A percentile compares a stretch with the other conserved stretches of the same genome.
Evolutionary conservation across 495 filamentous ascomycete genomes (phyloP).

Genomic region (Hypoxylon cercidicola): DNA sequence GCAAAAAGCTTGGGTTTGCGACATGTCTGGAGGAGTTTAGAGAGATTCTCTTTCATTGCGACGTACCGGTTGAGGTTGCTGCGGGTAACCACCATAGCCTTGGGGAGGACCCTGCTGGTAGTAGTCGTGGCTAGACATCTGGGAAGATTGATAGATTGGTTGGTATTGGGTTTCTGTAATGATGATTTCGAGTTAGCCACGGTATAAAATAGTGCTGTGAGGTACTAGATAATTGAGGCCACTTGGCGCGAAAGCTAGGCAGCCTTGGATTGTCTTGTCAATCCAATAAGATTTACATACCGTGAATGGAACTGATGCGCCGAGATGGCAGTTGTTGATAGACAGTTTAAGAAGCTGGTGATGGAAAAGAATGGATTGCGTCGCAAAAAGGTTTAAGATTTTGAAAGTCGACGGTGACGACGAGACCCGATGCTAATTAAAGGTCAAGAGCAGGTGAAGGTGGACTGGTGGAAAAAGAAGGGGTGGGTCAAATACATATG

Average conservation of each 20-base stretch:
- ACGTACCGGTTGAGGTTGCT: slow-evolving; percentile 53
- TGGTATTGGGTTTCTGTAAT: slow-evolving; percentile 21
- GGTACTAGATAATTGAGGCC: not conserved
- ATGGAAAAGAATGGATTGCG: slow-evolving; percentile 10
- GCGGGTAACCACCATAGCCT: slow-evolving; percentile 53
- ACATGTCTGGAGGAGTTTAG: slow-evolving; percentile 32
- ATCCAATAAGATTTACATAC: slow-evolving; percentile 7
- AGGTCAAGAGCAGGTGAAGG: slow-evolving; percentile 19
- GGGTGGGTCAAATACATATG: slow-evolving; percentile 31
- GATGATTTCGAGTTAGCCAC: slow-evolving; percentile 27
- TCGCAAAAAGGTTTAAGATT: slow-evolving; percentile 4
- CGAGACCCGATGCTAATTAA: slow-evolving; percentile 21
- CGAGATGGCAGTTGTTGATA: slow-evolving; percentile 12
- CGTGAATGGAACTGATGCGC: not conserved
- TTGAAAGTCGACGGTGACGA: slow-evolving; percentile 23
- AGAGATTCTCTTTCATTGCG: slow-evolving; percentile 23
- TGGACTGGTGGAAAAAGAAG: slow-evolving; percentile 24
- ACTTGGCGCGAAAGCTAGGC: slow-evolving; percentile 9
- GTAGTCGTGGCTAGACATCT: slow-evolving; percentile 62
- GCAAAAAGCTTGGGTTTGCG: slow-evolving; percentile 26
- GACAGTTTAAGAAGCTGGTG: not conserved
- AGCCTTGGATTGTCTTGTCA: slow-evolving; percentile 19
- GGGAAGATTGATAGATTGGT: slow-evolving; percentile 25
- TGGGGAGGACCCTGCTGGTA: slow-evolving; percentile 53
- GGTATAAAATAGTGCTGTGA: slow-evolving; percentile 8